phyloP scores from a whole-genome alignment of 2,329 filamentous ascomycete species.

The Onygena corvina region DNA sequence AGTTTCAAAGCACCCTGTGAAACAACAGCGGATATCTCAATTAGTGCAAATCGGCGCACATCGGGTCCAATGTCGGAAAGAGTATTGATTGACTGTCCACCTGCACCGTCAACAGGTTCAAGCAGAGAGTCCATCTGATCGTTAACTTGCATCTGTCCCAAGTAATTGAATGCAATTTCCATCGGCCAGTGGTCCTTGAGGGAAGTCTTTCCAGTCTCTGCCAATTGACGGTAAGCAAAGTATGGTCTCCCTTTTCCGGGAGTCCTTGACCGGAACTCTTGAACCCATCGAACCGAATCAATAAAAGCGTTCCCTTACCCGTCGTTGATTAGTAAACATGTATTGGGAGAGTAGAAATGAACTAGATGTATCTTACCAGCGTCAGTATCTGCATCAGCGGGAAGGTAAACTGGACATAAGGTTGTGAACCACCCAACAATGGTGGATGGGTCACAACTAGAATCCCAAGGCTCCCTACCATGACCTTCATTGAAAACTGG shows the following conservation, averaged over 20 bases:
- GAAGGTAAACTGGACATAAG: conserved; percentile 32
- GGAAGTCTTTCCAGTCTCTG: conserved; percentile 19
- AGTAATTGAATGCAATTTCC: conserved; percentile 35
- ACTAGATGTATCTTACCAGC: not conserved
- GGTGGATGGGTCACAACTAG: conserved; percentile 34
- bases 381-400: conserved; percentile 9
- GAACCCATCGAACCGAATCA: conserved; percentile 28
- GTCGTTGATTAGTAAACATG: too few relatives aligned
- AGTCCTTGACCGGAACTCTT: conserved; percentile 28
- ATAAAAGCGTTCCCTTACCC: conserved; percentile 22
- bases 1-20: conserved; percentile 9
- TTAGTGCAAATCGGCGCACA: conserved; percentile 13
- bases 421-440: conserved; percentile 43
- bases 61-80: conserved; percentile 12
- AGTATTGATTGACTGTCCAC: conserved; percentile 12
- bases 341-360: too few relatives aligned
- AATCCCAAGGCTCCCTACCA: conserved; percentile 37
- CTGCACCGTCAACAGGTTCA: conserved; percentile 10
- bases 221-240: conserved; percentile 25
- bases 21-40: conserved; percentile 13
- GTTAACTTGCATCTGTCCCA: conserved; percentile 32
- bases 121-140: conserved; percentile 34
- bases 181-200: conserved; percentile 32
- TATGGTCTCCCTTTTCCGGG: conserved; percentile 25
- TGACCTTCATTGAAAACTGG: conserved; percentile 41